Base-by-base conservation (phyloP, 768 basidiomycete species). In the Mrakia gelida region DNA sequence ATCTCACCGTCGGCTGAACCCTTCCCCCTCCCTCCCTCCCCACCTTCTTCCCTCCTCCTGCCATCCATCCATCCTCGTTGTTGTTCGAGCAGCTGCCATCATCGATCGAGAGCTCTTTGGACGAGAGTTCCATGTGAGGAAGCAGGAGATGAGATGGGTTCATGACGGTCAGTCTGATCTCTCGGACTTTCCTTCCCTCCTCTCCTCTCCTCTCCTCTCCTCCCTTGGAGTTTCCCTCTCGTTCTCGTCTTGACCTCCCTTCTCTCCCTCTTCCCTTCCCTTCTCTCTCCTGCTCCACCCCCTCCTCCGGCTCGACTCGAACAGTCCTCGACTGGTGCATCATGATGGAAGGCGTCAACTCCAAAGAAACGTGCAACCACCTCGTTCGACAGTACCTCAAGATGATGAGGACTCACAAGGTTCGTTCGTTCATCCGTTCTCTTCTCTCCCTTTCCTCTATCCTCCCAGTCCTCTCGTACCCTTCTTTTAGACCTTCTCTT, bases 341-440 rank as follows among this genome's bases (percentile, higher is more conserved):
- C 30, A 18, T 18, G 28, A 49, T 62, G 18, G 75, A 75, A 45
- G 75, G 75, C 6, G 49, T 26, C 9, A 75, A 75, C 62, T 26
- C 63, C 15, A 75, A 75, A 54, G 74, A 75, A 62, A 75, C 54
- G 34, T 75, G 74, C 65, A 67, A 52, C 38, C 74, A 63, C 26
- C 62, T 75, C 65, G 74, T 67, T 6, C 41, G 74, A 61, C 34
- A 75, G 41, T 75, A 75, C 41, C 41, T 75, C 59, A 56, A 67
- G 62, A 75, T 75, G 74, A 23, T 75, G 28, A 62, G 41, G n/a
- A 67, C 74, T 15, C 74, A 67, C 38, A n/a, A 41, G 61, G 65
- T 75, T n/a, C 7, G 30, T 30, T 30, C 1, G 16, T 5, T 8
- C 7, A 18, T 21, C 41, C 16, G 15, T 15, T 23, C 28, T 52